Conservation (phyloP, 768 basidiomycete species). For the Mycena filopes region DNA sequence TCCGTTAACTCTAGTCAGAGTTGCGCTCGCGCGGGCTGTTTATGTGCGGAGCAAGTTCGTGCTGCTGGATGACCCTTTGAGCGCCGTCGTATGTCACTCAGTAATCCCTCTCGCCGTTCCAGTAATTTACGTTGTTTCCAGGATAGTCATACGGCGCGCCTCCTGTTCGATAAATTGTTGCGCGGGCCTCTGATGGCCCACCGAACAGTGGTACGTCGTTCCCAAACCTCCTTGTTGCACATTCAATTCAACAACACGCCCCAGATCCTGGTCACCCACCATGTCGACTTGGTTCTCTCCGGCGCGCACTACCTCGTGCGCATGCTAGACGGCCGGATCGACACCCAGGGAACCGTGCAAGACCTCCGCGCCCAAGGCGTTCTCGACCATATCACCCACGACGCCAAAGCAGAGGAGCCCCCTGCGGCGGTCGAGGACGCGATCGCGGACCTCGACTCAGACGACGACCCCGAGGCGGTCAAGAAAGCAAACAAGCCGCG, state of each 20-base stretch:
- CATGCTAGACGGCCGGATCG: slow-evolving; percentile 85
- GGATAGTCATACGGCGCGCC: slow-evolving; percentile 77
- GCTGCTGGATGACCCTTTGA: slow-evolving; percentile 84
- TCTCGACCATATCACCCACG: slow-evolving; percentile 66
- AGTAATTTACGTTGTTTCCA: slow-evolving; percentile 34
- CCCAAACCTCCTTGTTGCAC: not conserved
- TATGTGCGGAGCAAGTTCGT: slow-evolving; percentile 78
- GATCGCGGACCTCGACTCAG: slow-evolving; percentile 39
- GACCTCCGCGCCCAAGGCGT: slow-evolving; percentile 72
- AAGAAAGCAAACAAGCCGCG: slow-evolving; percentile 66
- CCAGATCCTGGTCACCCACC: slow-evolving; percentile 80
- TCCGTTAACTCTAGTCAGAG: slow-evolving; percentile 48
- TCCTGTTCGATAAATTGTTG: slow-evolving; percentile 71
- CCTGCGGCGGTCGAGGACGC: slow-evolving; percentile 42
- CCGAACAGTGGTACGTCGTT: slow-evolving; percentile 67
- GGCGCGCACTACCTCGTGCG: slow-evolving; percentile 78
- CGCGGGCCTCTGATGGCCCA: slow-evolving; percentile 71
- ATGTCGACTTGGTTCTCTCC: slow-evolving; percentile 84
- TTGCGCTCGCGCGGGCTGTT: slow-evolving; percentile 85
- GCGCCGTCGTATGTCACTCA: slow-evolving; percentile 51
- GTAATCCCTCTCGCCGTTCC: not conserved
- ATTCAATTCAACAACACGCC: slow-evolving; percentile 39
- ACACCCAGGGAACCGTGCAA: slow-evolving; percentile 74
- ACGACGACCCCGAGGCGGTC: slow-evolving; percentile 37
- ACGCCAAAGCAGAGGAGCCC: slow-evolving; percentile 60